Percentiles rank a stretch among this genome's conserved stretches.
Evolutionary conservation across 2,329 filamentous ascomycete genomes (phyloP).

Genomic region (Lomentospora prolificans): DNA sequence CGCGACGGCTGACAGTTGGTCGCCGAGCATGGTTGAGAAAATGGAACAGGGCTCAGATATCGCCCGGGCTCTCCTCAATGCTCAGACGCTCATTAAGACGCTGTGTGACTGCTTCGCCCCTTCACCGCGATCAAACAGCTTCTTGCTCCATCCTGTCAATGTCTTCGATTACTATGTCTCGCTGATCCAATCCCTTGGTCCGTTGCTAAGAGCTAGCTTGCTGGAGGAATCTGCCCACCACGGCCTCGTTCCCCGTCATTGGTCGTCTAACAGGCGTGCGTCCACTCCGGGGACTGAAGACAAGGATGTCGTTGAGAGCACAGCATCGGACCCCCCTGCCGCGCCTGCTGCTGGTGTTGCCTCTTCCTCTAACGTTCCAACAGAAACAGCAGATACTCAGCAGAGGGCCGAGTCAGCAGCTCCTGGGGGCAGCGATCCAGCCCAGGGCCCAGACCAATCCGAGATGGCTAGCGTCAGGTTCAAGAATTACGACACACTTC

Average conservation of each 20-base stretch:
- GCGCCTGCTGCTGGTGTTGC: constrained; percentile 11
- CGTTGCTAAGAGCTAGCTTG: constrained; percentile 69
- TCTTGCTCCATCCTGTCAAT: constrained; percentile 67
- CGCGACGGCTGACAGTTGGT: constrained; percentile 23
- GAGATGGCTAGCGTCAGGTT: constrained; percentile 26
- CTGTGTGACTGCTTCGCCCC: constrained; percentile 66
- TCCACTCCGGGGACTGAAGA: neutral
- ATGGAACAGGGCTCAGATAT: constrained; percentile 61
- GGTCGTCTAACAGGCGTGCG: constrained; percentile 26
- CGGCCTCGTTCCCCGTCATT: constrained; percentile 61
- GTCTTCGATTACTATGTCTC: constrained; percentile 72
- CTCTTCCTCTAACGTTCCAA: too few relatives aligned
- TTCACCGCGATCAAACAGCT: constrained; percentile 51
- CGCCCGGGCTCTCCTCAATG: constrained; percentile 67
- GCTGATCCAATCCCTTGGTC: constrained; percentile 67
- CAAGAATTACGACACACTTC: constrained; percentile 68
- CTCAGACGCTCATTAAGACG: constrained; percentile 67
- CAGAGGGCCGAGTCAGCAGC: constrained; percentile 9
- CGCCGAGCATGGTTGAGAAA: constrained; percentile 28
- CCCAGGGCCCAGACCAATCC: neutral
- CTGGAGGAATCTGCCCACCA: constrained; percentile 74
- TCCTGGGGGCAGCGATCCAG: constrained; percentile 26
- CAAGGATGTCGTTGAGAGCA: neutral
- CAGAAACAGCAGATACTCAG: constrained; percentile 11
- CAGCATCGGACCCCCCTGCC: neutral